Percentiles rank a stretch among this genome's conserved stretches.
Evolutionary conservation across 2,329 filamentous ascomycete genomes (phyloP).

Genomic region (Lecanoromycetidae sp.): DNA sequence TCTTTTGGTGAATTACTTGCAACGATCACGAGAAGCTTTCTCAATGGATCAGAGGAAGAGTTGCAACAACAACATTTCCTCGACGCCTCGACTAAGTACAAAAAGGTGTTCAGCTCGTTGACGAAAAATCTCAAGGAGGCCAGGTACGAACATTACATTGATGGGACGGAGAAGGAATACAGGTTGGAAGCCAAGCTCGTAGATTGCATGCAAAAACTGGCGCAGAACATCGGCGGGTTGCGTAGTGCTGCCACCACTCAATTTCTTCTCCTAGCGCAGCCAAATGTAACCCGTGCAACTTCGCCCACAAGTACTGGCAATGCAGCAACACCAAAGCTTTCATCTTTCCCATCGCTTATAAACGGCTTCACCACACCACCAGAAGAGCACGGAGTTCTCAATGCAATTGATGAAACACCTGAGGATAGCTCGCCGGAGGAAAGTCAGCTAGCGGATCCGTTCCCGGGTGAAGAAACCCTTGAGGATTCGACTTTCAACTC

Average conservation of each 20-base stretch:
- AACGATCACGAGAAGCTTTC: conserved; percentile 68
- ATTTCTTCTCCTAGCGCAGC: conserved; percentile 67
- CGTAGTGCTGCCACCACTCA: conserved; percentile 82
- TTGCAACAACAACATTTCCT: conserved; percentile 55
- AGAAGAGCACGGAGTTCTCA: conserved; percentile 39
- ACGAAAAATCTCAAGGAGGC: conserved; percentile 71
- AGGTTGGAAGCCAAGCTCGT: conserved; percentile 66
- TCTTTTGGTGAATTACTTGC: conserved; percentile 71
- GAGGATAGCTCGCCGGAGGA: conserved; percentile 26
- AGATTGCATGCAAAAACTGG: conserved; percentile 70
- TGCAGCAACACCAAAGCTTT: neutral
- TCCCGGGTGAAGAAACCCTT: conserved; percentile 15
- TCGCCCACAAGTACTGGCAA: conserved; percentile 6
- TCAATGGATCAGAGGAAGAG: conserved; percentile 71
- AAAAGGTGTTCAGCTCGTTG: conserved; percentile 55
- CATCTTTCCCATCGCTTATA: neutral
- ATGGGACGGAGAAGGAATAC: conserved; percentile 70
- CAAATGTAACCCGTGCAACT: conserved; percentile 22
- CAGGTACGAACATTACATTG: conserved; percentile 75
- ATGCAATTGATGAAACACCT: conserved; percentile 51
- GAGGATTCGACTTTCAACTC: conserved; percentile 30
- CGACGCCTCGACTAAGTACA: conserved; percentile 51
- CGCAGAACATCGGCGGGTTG: conserved; percentile 80
- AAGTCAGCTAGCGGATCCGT: conserved; percentile 17
- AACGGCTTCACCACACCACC: conserved; percentile 25